Evolutionary conservation across 2,329 filamentous ascomycete species (phyloP).

Genomic region (Paracamarosporium sp.): DNA sequence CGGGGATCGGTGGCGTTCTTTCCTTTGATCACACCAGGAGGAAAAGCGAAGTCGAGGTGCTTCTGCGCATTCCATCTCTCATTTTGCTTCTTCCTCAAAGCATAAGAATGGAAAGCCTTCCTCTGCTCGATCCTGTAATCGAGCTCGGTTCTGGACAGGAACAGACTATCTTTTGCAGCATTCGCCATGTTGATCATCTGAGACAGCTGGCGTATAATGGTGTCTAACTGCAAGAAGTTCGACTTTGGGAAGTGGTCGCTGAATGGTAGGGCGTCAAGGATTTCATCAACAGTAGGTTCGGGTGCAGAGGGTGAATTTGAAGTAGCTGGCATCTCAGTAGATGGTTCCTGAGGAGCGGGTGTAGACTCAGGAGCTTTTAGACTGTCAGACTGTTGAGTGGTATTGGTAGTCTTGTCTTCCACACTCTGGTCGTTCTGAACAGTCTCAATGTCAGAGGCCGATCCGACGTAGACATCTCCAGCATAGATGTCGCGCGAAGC

Average conservation of each 20-base stretch:
- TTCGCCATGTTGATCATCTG: neutral
- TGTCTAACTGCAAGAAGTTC: neutral
- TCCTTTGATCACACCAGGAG: neutral
- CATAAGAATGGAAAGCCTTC: neutral
- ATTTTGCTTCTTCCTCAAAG: neutral
- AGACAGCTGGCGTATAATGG: too few species aligned
- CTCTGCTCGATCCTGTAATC: neutral
- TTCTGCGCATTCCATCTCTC: neutral
- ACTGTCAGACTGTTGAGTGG: too few species aligned
- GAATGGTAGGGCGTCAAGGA: neutral
- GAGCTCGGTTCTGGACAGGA: neutral
- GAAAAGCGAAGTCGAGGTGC: neutral
- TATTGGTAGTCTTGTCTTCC: neutral
- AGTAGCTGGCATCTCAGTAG: too few species aligned
- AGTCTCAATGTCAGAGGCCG: neutral
- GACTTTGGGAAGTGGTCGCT: neutral
- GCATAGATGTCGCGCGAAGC: neutral
- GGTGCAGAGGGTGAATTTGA: too few species aligned
- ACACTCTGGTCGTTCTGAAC: neutral
- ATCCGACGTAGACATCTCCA: neutral
- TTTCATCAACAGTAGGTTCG: neutral
- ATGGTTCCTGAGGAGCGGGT: neutral
- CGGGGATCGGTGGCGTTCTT: conserved; percentile 3
- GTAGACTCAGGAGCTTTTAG: too few species aligned
- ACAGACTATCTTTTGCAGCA: neutral